phyloP scores from a whole-genome alignment of 1,284 basidiomycete species.

The Anthracocystis walkeri region DNA sequence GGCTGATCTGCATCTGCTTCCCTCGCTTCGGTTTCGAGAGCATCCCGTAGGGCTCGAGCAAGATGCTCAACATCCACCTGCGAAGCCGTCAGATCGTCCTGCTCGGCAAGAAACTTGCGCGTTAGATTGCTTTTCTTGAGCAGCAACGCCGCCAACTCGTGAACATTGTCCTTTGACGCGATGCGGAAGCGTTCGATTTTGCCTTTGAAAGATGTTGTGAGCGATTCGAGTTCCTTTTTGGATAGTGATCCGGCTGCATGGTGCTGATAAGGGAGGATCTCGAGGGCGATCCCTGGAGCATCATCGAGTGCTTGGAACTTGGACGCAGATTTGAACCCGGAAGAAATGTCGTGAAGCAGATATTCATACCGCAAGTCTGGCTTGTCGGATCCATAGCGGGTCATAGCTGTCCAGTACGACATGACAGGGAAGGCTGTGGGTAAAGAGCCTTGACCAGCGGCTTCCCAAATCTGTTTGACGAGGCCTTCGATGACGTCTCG shows the following conservation, averaged over 20 bases:
- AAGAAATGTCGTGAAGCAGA: slow-evolving; percentile 48
- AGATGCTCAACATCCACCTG: slow-evolving; percentile 49
- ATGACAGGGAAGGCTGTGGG: slow-evolving; percentile 48
- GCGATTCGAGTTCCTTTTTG: slow-evolving; percentile 53
- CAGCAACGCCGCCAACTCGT: slow-evolving; percentile 54
- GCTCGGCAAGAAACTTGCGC: slow-evolving; percentile 21
- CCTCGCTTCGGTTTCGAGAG: slow-evolving; percentile 70
- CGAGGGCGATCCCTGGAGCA: slow-evolving; percentile 18
- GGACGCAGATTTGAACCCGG: slow-evolving; percentile 21
- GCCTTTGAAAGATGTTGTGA: slow-evolving; percentile 27
- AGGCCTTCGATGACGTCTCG: slow-evolving; percentile 58
- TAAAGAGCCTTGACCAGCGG: slow-evolving; percentile 75
- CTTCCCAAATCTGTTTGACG: slow-evolving; percentile 76
- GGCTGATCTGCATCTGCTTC: slow-evolving; percentile 71
- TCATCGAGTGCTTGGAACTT: neutral
- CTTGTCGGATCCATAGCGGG: slow-evolving; percentile 88
- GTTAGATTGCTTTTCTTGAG: slow-evolving; percentile 55
- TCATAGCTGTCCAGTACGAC: slow-evolving; percentile 60
- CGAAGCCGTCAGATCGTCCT: slow-evolving; percentile 22
- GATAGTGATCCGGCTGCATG: slow-evolving; percentile 33
- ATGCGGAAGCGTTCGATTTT: slow-evolving; percentile 58
- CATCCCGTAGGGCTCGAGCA: slow-evolving; percentile 52
- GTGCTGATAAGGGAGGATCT: slow-evolving; percentile 51
- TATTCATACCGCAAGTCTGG: slow-evolving; percentile 89
- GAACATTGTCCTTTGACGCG: slow-evolving; percentile 29